Conservation (phyloP, 2,329 filamentous ascomycete species). For the Microthyrium microscopicum region DNA sequence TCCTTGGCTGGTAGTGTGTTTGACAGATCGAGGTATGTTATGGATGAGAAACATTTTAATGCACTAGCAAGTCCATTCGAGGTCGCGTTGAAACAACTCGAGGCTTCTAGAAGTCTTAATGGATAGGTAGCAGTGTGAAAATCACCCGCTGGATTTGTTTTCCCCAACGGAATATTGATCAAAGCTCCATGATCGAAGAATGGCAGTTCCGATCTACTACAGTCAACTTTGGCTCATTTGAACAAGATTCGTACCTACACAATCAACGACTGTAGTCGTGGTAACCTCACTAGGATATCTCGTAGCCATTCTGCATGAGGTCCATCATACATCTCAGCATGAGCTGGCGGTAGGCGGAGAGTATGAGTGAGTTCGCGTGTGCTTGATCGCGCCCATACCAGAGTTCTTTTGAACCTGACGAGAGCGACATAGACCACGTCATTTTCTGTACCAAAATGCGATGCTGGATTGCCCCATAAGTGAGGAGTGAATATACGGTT, state of each 20-base stretch:
- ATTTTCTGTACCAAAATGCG: conserved; percentile 43
- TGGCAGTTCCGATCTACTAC: conserved; percentile 29
- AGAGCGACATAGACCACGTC: conserved; percentile 45
- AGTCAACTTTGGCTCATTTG: too few species aligned
- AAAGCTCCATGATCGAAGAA: conserved; percentile 46
- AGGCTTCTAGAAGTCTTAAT: conserved; percentile 39
- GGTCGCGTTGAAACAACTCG: conserved; percentile 41
- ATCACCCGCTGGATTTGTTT: conserved; percentile 7
- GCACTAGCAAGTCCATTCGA: conserved; percentile 35
- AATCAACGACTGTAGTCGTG: conserved; percentile 41
- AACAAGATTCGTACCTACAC: too few species aligned
- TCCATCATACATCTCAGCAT: conserved; percentile 43
- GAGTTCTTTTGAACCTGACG: conserved; percentile 39
- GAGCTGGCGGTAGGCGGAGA: conserved; percentile 41
- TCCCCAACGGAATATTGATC: conserved; percentile 27
- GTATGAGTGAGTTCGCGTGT: conserved; percentile 43
- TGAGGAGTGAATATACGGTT: conserved; percentile 40
- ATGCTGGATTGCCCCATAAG: conserved; percentile 46
- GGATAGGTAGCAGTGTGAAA: conserved; percentile 20
- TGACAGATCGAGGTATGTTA: conserved; percentile 43
- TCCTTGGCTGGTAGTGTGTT: conserved; percentile 33
- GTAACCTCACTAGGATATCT: conserved; percentile 40
- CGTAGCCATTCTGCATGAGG: conserved; percentile 42
- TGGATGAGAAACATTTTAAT: conserved; percentile 33
- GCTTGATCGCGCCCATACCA: conserved; percentile 34